Evolutionary conservation across 1,284 basidiomycete species (phyloP).

Genomic region (Cutaneotrichosporon curvatum): DNA sequence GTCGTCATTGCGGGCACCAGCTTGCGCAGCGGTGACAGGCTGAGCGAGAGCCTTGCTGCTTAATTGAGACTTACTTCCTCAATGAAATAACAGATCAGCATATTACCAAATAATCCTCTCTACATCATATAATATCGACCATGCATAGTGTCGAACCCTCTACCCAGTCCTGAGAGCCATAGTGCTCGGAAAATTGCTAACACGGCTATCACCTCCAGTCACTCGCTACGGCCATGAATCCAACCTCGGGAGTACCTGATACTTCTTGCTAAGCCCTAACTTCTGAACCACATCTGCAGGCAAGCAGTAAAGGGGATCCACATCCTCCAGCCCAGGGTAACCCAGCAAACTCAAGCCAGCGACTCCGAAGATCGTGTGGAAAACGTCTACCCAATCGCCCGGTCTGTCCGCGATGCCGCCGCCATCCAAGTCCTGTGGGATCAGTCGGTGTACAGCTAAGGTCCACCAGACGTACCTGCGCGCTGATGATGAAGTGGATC

Average conservation of each 20-base stretch:
- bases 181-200: no score
- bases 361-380: constrained; percentile 89
- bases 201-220: no score
- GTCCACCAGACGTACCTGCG: constrained; percentile 56
- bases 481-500: constrained; percentile 70
- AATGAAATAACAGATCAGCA: no score
- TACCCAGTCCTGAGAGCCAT: no score
- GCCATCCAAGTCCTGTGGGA: constrained; percentile 66
- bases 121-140: constrained; percentile 2
- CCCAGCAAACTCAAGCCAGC: constrained; percentile 84
- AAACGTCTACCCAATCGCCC: constrained; percentile 90
- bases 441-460: neutral
- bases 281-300: constrained; percentile 66
- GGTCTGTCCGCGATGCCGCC: constrained; percentile 94
- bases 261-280: constrained; percentile 52
- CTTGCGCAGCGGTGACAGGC: constrained; percentile 36
- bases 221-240: constrained; percentile 10
- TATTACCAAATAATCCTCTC: neutral
- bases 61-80: neutral
- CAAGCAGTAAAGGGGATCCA: constrained; percentile 97
- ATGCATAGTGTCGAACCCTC: neutral
- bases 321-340: constrained; percentile 70
- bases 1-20: constrained; percentile 28
- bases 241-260: constrained; percentile 29
- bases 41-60: constrained; percentile 10